Base-by-base conservation (phyloP, 202 grass and related monocot species). In the Sporobolus alterniflorus region DNA sequence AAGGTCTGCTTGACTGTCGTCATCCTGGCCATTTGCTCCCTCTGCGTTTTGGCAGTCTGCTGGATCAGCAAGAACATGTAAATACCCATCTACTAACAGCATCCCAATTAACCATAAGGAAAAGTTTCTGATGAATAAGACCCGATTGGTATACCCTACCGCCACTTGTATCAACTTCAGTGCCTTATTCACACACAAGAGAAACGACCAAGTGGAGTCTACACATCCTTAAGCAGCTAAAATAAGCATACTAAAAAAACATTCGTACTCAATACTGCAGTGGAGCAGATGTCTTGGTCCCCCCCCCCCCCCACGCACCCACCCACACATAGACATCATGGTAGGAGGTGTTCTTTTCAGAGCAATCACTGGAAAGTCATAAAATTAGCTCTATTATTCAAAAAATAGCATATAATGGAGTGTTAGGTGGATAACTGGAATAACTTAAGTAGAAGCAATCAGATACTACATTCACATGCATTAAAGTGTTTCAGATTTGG, bases 401-500 rank as follows among this genome's bases (percentile, higher is more conserved):
- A 69, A 31, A 66, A 74, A 46, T 64, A 83, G 68, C 33, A 62
- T 83, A 83, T 34, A 64, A 63, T 83, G 51, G 28, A 55, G 9
- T 29, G 40, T 71, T 69, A 24, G 67, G 74, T 64, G 67, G 78
- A 39, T 63, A 83, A 77, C 40, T 65, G 78, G 72, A 86, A 86
- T 78, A 59, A 33, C 51, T 62, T 62, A 61, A 44, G 60, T 49
- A 62, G 81, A 66, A 86, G 83, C 51, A 86, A 61, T 75, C 21
- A 78, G 24, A 52, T 74, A 33, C 59, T 52, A 57, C 42, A 74
- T 44, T 47, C 76, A 48, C 76, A 24, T 57, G 77, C 65, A 76
- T 70, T 86, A 6, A 83, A 86, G 60, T 31, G 52, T 17, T 86
- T 69, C 68, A 20, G 79, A 25, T 81, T 18, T 84, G 87, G 44